These are phyloP conservation scores for Tulasnella sp. DNA, from an alignment of 768 basidiomycete genomes.

Conservation along the genomic window DNA sequence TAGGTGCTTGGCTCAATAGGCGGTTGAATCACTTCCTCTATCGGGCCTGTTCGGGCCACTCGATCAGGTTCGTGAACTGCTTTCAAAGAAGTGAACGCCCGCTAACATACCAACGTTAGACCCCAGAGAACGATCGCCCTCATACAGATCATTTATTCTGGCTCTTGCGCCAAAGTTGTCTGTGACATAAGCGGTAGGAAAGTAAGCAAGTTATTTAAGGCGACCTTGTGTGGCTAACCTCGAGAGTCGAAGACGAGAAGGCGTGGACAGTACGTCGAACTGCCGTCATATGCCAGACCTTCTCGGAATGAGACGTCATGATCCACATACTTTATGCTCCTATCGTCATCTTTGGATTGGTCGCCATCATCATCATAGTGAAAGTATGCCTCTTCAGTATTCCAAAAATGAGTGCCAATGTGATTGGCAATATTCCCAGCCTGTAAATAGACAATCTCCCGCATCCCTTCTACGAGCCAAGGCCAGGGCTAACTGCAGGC, in stretches of 20 bases:
- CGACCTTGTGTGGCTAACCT: neutral
- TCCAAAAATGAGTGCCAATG: conserved; percentile 20
- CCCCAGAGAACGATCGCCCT: neutral
- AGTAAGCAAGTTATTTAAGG: neutral
- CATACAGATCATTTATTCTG: conserved; percentile 13
- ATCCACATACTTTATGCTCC: neutral
- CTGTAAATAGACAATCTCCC: conserved; percentile 18
- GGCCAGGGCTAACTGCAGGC: too few species aligned
- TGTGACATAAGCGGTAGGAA: neutral
- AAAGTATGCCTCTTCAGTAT: conserved; percentile 17
- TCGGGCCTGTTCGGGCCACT: neutral
- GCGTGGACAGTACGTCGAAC: conserved; percentile 14
- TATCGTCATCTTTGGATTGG: neutral
- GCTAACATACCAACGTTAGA: neutral
- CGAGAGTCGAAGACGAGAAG: conserved; percentile 14
- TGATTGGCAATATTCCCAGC: conserved; percentile 19
- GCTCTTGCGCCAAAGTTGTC: conserved; percentile 17
- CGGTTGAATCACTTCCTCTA: neutral
- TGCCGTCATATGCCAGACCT: conserved; percentile 7
- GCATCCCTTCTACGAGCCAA: too few species aligned
- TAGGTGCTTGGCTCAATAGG: conserved; percentile 11
- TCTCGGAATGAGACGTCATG: conserved; percentile 18
- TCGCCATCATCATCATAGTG: neutral
- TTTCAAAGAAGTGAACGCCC: neutral
- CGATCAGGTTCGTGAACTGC: too few species aligned